phyloP scores from a whole-genome alignment of 1,284 basidiomycete species.

The Trichosporon inkin region DNA sequence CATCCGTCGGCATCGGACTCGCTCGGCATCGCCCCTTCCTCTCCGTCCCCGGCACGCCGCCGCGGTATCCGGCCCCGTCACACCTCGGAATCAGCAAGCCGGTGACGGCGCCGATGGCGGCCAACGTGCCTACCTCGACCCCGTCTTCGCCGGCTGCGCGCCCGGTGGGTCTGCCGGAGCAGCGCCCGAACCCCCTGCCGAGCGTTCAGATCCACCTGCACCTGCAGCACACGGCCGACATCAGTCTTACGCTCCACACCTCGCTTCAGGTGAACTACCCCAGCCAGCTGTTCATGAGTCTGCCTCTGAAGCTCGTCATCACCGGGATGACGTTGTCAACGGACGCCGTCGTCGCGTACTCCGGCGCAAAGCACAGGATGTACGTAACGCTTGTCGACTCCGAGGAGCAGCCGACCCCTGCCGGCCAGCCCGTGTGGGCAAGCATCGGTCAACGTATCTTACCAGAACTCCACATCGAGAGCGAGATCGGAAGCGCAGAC shows the following conservation, averaged over 20 bases:
- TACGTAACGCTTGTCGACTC: constrained; percentile 80
- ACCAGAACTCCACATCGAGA: constrained; percentile 90
- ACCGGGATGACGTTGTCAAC: constrained; percentile 82
- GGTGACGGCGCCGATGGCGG: not conserved
- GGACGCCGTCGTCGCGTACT: constrained; percentile 85
- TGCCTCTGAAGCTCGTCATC: constrained; percentile 87
- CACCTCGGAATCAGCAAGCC: not conserved
- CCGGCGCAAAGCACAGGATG: constrained; percentile 68
- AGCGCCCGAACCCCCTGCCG: constrained; percentile 32
- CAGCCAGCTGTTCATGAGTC: constrained; percentile 86
- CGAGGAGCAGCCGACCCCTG: not conserved
- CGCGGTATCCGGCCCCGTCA: not conserved
- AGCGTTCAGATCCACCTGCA: constrained; percentile 52
- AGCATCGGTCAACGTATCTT: constrained; percentile 76
- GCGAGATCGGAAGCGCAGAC: constrained; percentile 91
- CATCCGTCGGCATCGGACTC: constrained; percentile 30
- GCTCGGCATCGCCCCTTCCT: constrained; percentile 1
- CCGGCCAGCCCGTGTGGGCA: constrained; percentile 14
- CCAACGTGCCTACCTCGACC: constrained; percentile 3
- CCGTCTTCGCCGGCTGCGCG: constrained; percentile 36
- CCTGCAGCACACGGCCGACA: constrained; percentile 50
- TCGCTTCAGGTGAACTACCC: constrained; percentile 95
- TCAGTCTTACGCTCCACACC: constrained; percentile 69
- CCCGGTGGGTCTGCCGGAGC: constrained; percentile 23
- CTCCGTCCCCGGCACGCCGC: constrained; percentile 7